Conservation (phyloP, 768 basidiomycete genomes). For the Inosperma sp. region DNA sequence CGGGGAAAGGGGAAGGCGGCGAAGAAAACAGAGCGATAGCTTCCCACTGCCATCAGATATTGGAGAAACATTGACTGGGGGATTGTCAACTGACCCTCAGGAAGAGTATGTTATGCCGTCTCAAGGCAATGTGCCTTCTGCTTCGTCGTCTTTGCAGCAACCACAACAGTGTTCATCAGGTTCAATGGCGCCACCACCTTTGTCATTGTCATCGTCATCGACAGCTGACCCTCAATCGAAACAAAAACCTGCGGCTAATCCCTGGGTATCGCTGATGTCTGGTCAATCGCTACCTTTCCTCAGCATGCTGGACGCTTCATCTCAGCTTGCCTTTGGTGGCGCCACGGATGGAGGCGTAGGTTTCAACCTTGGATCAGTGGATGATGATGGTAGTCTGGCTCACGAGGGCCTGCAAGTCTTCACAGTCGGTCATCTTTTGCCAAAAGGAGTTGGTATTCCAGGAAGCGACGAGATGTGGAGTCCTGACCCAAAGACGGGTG, state of each 20-base stretch:
- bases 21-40: background rate
- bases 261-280: constrained; percentile 17
- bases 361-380: background rate
- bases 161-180: background rate
- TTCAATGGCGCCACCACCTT: background rate
- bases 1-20: background rate
- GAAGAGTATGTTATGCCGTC: background rate
- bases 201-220: background rate
- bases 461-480: constrained; percentile 49
- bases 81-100: no score
- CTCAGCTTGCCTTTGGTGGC: background rate
- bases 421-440: constrained; percentile 74
- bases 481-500: constrained; percentile 31
- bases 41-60: no score
- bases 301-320: background rate
- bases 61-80: no score
- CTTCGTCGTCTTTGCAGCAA: background rate
- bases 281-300: constrained; percentile 7
- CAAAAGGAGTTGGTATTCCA: constrained; percentile 36
- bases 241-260: constrained; percentile 7
- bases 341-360: background rate
- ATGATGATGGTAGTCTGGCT: constrained; percentile 22
- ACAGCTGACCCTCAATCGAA: background rate
- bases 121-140: background rate
- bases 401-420: constrained; percentile 77